phyloP scores from a whole-genome alignment of 1,284 basidiomycete genomes.

The Pterulicium gracile region DNA sequence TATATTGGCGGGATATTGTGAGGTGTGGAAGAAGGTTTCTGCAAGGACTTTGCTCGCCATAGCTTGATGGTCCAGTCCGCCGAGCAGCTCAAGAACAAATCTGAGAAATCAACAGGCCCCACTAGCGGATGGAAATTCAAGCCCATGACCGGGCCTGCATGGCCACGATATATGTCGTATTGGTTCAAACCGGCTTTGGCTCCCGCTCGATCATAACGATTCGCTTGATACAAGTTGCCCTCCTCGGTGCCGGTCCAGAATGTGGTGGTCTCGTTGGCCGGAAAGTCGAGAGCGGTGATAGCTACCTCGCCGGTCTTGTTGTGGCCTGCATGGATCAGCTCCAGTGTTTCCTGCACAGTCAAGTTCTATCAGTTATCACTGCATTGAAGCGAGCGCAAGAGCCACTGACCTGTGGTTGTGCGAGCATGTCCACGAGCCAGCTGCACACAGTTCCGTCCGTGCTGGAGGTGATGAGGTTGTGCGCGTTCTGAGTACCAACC shows the following conservation, averaged over 20 bases:
- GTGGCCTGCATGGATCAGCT: slow-evolving; percentile 77
- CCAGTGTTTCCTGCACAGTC: slow-evolving; percentile 70
- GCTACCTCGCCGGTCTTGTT: slow-evolving; percentile 95
- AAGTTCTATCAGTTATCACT: slow-evolving; percentile 7
- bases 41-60: slow-evolving; percentile 71
- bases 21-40: slow-evolving; percentile 49
- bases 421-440: slow-evolving; percentile 98
- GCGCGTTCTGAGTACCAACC: slow-evolving; percentile 97
- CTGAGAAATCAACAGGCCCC: slow-evolving; percentile 89
- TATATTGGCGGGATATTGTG: slow-evolving; percentile 65
- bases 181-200: slow-evolving; percentile 92
- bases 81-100: slow-evolving; percentile 85
- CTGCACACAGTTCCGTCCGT: slow-evolving; percentile 96
- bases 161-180: slow-evolving; percentile 85
- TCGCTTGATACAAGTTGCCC: slow-evolving; percentile 91
- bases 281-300: slow-evolving; percentile 87
- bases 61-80: slow-evolving; percentile 97
- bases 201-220: slow-evolving; percentile 92
- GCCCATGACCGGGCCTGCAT: slow-evolving; percentile 89
- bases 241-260: slow-evolving; percentile 98
- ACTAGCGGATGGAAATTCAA: slow-evolving; percentile 89
- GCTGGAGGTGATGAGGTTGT: slow-evolving; percentile 90
- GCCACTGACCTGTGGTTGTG: slow-evolving; percentile 77
- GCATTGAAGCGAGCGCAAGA: slow-evolving; percentile 2
- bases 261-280: slow-evolving; percentile 88